Conservation (phyloP, 768 basidiomycete genomes). For the Podaxis pistillaris region DNA sequence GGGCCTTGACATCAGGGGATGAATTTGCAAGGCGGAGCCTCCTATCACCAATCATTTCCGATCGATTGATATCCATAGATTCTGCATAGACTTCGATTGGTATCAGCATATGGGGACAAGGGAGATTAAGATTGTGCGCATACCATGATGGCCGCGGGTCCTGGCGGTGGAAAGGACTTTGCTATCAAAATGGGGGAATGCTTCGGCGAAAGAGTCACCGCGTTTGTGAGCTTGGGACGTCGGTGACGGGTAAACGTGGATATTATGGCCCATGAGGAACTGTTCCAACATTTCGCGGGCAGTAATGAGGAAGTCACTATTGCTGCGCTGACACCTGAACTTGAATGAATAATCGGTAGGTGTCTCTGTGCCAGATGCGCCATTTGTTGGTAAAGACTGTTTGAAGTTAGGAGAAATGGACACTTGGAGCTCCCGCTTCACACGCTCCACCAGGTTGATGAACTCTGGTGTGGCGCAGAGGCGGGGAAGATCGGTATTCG, state of each 20-base stretch:
- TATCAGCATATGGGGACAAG: not conserved
- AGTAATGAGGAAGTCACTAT: constrained; percentile 88
- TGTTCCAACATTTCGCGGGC: constrained; percentile 93
- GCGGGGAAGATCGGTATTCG: constrained; percentile 73
- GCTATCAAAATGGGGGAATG: constrained; percentile 95
- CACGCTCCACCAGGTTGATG: constrained; percentile 77
- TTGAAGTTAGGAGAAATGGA: constrained; percentile 83
- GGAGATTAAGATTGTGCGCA: constrained; percentile 18
- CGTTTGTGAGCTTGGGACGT: constrained; percentile 80
- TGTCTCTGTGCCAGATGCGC: constrained; percentile 48
- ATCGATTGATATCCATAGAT: constrained; percentile 75
- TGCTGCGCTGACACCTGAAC: constrained; percentile 92
- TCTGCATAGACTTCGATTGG: constrained; percentile 39
- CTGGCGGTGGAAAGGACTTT: constrained; percentile 83
- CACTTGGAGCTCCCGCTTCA: constrained; percentile 94
- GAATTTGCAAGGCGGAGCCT: constrained; percentile 83
- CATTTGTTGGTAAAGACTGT: constrained; percentile 41
- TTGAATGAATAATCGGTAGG: constrained; percentile 87
- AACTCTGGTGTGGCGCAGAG: constrained; percentile 83
- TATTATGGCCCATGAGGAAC: constrained; percentile 80
- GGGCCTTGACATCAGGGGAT: constrained; percentile 91
- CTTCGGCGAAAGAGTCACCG: constrained; percentile 91
- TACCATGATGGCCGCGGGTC: constrained; percentile 57
- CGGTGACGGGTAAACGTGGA: constrained; percentile 78
- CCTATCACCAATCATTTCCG: constrained; percentile 68